Evolutionary conservation across 1,139 yeast species (phyloP).

Genomic region (Debaryomyces udenii): DNA sequence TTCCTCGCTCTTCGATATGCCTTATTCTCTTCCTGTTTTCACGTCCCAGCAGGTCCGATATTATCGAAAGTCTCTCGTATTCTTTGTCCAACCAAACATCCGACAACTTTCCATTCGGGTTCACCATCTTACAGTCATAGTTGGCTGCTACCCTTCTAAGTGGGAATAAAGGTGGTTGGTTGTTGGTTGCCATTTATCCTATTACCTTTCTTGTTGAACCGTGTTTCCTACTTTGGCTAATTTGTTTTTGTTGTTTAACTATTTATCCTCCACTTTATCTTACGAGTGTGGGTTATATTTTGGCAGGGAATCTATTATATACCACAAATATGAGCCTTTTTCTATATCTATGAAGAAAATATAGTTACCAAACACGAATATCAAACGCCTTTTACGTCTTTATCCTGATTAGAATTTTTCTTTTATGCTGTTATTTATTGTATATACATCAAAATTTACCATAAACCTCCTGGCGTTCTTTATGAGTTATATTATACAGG

Average conservation of each 20-base stretch:
- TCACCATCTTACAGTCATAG: slow-evolving; percentile 37
- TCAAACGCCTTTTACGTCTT: neutral
- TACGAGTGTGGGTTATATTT: slow-evolving; percentile 5
- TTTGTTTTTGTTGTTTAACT: neutral
- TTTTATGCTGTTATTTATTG: slow-evolving; percentile 2
- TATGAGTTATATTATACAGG: slow-evolving; percentile 6
- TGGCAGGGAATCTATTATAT: neutral
- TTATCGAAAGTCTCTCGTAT: slow-evolving; percentile 31
- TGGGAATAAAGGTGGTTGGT: slow-evolving; percentile 38
- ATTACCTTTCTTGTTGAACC: neutral
- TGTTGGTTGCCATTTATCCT: slow-evolving; percentile 7
- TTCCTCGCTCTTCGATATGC: slow-evolving; percentile 15
- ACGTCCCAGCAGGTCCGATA: slow-evolving; percentile 16
- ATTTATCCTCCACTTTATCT: slow-evolving; percentile 1
- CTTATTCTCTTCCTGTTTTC: slow-evolving; percentile 32
- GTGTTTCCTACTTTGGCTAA: neutral
- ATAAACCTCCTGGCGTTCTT: slow-evolving; percentile 4
- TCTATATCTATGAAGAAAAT: too few species aligned
- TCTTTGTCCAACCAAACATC: slow-evolving; percentile 39
- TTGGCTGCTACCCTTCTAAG: slow-evolving; percentile 32
- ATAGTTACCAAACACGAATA: neutral
- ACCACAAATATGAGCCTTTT: too few species aligned
- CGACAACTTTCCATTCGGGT: slow-evolving; percentile 38
- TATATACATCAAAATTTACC: neutral
- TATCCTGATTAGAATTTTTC: neutral